Evolutionary conservation across 768 basidiomycete species (phyloP).

Genomic region (Mycena venus): DNA sequence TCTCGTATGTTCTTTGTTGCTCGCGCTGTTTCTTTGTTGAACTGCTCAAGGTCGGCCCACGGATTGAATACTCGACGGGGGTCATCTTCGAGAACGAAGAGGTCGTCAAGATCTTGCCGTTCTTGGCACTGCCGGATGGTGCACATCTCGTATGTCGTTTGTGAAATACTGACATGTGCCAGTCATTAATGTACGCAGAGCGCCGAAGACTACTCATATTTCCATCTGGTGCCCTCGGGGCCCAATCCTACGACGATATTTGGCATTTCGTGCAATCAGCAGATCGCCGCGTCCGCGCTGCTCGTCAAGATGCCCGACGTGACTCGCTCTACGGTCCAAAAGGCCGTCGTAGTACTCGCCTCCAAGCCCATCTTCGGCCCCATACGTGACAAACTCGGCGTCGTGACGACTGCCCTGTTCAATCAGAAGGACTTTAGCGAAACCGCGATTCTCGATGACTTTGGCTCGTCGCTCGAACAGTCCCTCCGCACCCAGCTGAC

Average conservation of each 20-base stretch:
- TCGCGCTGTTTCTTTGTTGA: slow-evolving; percentile 30
- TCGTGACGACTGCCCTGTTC: slow-evolving; percentile 93
- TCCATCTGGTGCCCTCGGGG: slow-evolving; percentile 86
- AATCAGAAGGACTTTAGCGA: slow-evolving; percentile 92
- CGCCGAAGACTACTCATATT: slow-evolving; percentile 96
- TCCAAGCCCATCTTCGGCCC: slow-evolving; percentile 94
- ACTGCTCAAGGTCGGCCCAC: slow-evolving; percentile 85
- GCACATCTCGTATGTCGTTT: slow-evolving; percentile 84
- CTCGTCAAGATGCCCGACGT: slow-evolving; percentile 87
- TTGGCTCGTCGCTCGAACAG: slow-evolving; percentile 80
- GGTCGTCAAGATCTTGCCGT: slow-evolving; percentile 87
- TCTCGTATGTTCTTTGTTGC: slow-evolving; percentile 65
- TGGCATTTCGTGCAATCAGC: slow-evolving; percentile 98
- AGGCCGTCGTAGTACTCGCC: slow-evolving; percentile 95
- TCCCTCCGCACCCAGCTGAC: slow-evolving; percentile 86
- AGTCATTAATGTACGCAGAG: slow-evolving; percentile 58
- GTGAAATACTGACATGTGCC: slow-evolving; percentile 16
- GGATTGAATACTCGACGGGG: slow-evolving; percentile 86
- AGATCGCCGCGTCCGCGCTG: slow-evolving; percentile 86
- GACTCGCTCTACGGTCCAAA: slow-evolving; percentile 96
- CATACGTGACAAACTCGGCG: slow-evolving; percentile 94
- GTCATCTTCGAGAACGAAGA: slow-evolving; percentile 90
- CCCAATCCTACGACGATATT: slow-evolving; percentile 87
- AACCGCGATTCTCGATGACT: slow-evolving; percentile 90
- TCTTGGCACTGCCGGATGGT: slow-evolving; percentile 96